Evolutionary conservation across 306 rosid species (phyloP).

Genomic region (Vigna hirtella): DNA sequence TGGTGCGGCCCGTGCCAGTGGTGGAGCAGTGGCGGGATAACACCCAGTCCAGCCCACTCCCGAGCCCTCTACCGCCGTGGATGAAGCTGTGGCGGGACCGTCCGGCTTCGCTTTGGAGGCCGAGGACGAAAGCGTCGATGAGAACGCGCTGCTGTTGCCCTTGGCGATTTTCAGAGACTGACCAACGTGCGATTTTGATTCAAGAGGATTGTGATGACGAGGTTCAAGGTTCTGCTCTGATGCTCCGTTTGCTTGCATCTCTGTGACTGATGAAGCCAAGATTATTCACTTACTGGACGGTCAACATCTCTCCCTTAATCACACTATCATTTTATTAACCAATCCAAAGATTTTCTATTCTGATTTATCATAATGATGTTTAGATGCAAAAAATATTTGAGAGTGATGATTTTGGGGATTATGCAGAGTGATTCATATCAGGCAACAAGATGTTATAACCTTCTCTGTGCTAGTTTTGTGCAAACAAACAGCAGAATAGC

Average conservation of each 20-base stretch:
- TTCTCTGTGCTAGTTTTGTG: constrained; percentile 84
- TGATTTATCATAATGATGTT: too few relatives aligned
- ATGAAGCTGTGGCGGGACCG: constrained; percentile 34
- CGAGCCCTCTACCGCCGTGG: constrained; percentile 18
- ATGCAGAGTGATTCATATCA: constrained; percentile 87
- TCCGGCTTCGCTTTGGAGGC: background rate
- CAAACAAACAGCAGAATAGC: constrained; percentile 85
- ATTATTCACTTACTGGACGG: constrained; percentile 45
- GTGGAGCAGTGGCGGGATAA: too few relatives aligned
- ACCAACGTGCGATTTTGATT: constrained; percentile 77
- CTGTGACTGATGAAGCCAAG: constrained; percentile 9
- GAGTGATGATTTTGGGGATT: background rate
- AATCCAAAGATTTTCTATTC: too few relatives aligned
- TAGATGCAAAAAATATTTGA: too few relatives aligned
- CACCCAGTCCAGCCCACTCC: constrained; percentile 53
- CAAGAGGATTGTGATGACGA: constrained; percentile 65
- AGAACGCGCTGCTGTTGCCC: constrained; percentile 67
- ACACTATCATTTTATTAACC: too few relatives aligned
- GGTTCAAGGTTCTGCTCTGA: constrained; percentile 64
- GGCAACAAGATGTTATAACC: constrained; percentile 95
- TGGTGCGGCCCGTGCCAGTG: constrained; percentile 51
- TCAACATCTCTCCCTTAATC: constrained; percentile 35
- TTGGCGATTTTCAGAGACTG: constrained; percentile 58
- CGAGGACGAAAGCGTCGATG: constrained; percentile 40
- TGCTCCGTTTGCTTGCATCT: constrained; percentile 88